phyloP scores from a whole-genome alignment of 805 yeast species.

The Cyberlindnera veronae region DNA sequence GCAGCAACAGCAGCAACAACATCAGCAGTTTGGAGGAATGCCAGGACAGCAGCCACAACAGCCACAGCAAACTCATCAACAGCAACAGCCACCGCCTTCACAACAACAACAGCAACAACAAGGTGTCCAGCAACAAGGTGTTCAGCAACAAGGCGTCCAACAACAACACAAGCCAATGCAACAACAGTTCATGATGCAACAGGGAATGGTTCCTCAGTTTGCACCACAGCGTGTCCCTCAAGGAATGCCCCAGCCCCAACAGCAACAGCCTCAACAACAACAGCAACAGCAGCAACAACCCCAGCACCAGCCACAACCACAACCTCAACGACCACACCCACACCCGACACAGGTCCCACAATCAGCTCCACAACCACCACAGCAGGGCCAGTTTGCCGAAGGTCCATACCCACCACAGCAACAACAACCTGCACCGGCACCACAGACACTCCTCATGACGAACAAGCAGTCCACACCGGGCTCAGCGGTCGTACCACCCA shows the following conservation, averaged over 20 bases:
- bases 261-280: constrained; percentile 6
- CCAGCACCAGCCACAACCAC: constrained; percentile 12
- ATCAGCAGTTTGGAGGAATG: constrained; percentile 4
- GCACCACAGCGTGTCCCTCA: constrained; percentile 14
- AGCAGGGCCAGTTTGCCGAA: constrained; percentile 8
- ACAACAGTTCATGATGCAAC: constrained; percentile 17
- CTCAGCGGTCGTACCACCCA: constrained; percentile 3
- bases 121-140: no score
- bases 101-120: constrained; percentile 8
- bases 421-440: not conserved
- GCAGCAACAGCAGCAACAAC: constrained; percentile 6
- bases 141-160: constrained; percentile 2
- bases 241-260: constrained; percentile 11
- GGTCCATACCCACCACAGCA: no score
- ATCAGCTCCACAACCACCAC: constrained; percentile 3
- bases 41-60: constrained; percentile 6
- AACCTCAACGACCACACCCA: constrained; percentile 9
- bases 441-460: not conserved
- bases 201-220: constrained; percentile 10
- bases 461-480: not conserved
- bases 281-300: constrained; percentile 13
- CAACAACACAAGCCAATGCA: constrained; percentile 8
- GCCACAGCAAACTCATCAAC: constrained; percentile 3
- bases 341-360: constrained; percentile 3
- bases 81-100: constrained; percentile 3